Evolutionary conservation across 1,284 basidiomycete species (phyloP).

Genomic region (Trametes sp.): DNA sequence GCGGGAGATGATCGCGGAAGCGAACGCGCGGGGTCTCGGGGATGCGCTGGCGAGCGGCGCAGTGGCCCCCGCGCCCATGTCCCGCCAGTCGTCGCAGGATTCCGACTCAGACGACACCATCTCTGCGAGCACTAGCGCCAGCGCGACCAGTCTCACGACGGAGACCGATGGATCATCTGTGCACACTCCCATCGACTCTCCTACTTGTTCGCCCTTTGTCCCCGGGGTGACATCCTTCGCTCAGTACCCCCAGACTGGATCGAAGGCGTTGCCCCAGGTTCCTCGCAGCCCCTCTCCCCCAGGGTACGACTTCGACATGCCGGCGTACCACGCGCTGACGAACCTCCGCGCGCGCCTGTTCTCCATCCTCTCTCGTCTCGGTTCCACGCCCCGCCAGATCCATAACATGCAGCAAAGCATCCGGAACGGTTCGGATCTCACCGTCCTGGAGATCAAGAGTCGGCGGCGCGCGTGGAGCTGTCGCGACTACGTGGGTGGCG

Average conservation of each 20-base stretch:
- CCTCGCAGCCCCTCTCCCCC: slow-evolving; percentile 35
- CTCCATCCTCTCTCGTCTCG: slow-evolving; percentile 47
- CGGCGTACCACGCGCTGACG: slow-evolving; percentile 48
- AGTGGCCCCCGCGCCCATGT: slow-evolving; percentile 17
- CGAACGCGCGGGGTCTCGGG: slow-evolving; percentile 43
- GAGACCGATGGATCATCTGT: slow-evolving; percentile 64
- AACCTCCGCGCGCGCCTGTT: slow-evolving; percentile 49
- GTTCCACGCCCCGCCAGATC: slow-evolving; percentile 42
- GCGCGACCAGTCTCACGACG: slow-evolving; percentile 44
- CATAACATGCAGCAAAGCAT: slow-evolving; percentile 38
- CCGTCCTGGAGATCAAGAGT: slow-evolving; percentile 57
- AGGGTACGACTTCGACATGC: slow-evolving; percentile 37
- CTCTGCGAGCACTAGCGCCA: slow-evolving; percentile 38
- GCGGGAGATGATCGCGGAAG: slow-evolving; percentile 52
- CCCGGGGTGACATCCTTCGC: slow-evolving; percentile 11
- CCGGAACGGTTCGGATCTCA: slow-evolving; percentile 50
- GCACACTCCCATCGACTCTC: slow-evolving; percentile 57
- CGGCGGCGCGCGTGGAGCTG: slow-evolving; percentile 62
- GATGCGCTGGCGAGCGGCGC: slow-evolving; percentile 26
- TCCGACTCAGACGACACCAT: slow-evolving; percentile 40
- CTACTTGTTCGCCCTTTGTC: slow-evolving; percentile 27
- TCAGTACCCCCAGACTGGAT: slow-evolving; percentile 6
- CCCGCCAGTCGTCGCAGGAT: slow-evolving; percentile 18
- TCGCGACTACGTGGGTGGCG: slow-evolving; percentile 45
- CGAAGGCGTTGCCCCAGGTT: slow-evolving; percentile 23